Percentiles rank a stretch among this genome's conserved stretches.
phyloP scores from a whole-genome alignment of 1,139 yeast species.

The Torulaspora pretoriensis region DNA sequence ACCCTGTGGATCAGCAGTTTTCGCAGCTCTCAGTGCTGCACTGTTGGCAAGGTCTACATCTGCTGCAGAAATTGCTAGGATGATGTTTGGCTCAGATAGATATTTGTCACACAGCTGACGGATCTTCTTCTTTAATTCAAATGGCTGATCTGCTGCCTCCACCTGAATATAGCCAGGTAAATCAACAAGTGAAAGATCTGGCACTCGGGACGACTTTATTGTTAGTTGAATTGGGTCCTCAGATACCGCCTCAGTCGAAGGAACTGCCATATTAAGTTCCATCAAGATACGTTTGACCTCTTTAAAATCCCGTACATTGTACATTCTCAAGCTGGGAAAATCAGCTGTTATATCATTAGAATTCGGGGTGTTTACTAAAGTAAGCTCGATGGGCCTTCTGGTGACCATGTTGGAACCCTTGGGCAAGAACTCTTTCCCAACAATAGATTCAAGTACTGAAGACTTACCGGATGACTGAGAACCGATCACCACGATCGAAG shows the following conservation, averaged over 20 bases:
- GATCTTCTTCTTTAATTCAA: conserved; percentile 73
- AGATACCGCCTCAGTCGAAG: conserved; percentile 76
- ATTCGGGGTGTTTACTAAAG: conserved; percentile 76
- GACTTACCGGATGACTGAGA: conserved; percentile 97
- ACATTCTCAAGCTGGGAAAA: conserved; percentile 83
- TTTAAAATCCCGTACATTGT: conserved; percentile 75
- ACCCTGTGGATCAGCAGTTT: conserved; percentile 88
- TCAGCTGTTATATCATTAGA: conserved; percentile 86
- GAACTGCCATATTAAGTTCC: conserved; percentile 90
- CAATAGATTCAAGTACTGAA: conserved; percentile 87
- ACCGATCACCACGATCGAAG: conserved; percentile 94
- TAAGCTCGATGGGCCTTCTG: conserved; percentile 88
- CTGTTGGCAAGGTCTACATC: conserved; percentile 97
- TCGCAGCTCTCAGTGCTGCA: conserved; percentile 89
- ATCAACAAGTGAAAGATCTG: conserved; percentile 91
- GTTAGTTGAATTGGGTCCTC: conserved; percentile 89
- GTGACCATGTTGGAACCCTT: conserved; percentile 96
- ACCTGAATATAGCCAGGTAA: conserved; percentile 97
- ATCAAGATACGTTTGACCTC: conserved; percentile 81
- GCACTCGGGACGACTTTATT: conserved; percentile 85
- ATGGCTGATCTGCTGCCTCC: conserved; percentile 95
- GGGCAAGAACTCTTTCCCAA: conserved; percentile 91
- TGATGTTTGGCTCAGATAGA: conserved; percentile 86
- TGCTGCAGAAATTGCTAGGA: conserved; percentile 93
- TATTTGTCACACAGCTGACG: conserved; percentile 77